Base-by-base conservation (phyloP, 257 asterid genomes). In the Solanum gandarillasii region DNA sequence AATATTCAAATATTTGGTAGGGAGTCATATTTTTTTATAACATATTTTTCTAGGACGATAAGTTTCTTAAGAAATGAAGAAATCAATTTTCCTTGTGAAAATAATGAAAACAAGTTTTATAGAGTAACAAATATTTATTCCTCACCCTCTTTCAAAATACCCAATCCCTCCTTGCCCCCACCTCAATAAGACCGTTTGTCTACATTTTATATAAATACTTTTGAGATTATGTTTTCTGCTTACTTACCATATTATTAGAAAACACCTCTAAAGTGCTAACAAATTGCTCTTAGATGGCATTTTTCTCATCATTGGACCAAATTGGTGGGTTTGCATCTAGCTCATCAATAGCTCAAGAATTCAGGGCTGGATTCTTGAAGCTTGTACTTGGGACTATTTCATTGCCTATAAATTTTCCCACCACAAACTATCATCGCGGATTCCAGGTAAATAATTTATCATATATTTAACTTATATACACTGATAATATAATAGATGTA, bases 371-470 rank as follows among this genome's bases (percentile, higher is more conserved):
- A 86, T 94, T 95, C 87, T 92, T 90, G 52, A 94, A 93, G 88
- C 88, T 95, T 83, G 70, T 88, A 1, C 36, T 84, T 10, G 98
- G 98, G 74, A 88, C 98, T 14, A 88, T 95, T 52, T 94, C 98
- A n/a, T 92, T 95, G 12, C 96, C 98, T 48, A 91, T 95, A 60
- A 89, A 95, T 32, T 87, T 94, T 31, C 98, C 96, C 1, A 94
- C 92, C 73, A 93, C 98, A 55, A 93, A 90, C 20, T 95, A 93
- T 75, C 88, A 89, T 20, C 89, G 88, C 2, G 96, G 95, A 55
- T 79, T 92, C 73, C 86, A 92, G 96, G 98, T 93, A n/a, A 39
- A 23, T 76, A n/a, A 79, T 0, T 5, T 6, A 18, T 1, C 5
- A 23, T 4, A 52, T 34, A n/a, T 41, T 72, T 73, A 73, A 34